Conservation (phyloP, 208 protist species). For the Leishmania major region DNA sequence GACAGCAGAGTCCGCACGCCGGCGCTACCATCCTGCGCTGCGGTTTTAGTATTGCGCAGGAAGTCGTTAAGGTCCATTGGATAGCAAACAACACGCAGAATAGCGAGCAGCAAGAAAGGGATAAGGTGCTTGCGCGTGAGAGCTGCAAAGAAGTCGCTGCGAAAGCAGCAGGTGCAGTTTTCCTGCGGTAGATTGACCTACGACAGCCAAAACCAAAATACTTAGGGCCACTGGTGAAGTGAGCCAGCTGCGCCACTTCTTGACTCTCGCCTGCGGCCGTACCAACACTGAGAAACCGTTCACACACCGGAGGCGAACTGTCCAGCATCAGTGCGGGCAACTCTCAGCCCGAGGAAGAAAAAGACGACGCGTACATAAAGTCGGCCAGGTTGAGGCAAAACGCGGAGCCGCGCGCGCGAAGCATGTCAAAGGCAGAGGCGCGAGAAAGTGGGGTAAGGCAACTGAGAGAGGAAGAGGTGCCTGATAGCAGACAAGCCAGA, state of each 20-base stretch:
- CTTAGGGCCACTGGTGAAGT: neutral
- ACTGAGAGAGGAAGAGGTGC: neutral
- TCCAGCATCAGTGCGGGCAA: neutral
- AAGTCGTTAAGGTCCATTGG: constrained; percentile 61
- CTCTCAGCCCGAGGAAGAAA: neutral
- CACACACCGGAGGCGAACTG: neutral
- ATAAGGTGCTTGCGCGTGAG: neutral
- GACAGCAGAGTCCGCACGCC: constrained; percentile 19
- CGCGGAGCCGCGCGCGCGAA: neutral
- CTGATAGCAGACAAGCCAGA: neutral
- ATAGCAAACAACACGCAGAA: neutral
- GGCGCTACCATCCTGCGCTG: constrained; percentile 28
- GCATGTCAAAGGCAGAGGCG: neutral
- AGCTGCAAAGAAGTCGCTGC: neutral
- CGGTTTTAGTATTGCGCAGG: constrained; percentile 53
- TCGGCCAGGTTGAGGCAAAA: neutral
- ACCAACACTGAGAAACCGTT: neutral
- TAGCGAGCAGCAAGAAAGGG: neutral
- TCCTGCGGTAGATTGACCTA: neutral
- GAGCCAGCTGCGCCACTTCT: neutral
- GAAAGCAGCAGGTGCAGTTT: neutral
- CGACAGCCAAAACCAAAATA: neutral
- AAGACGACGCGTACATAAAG: neutral
- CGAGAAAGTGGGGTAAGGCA: neutral
- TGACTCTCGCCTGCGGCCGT: neutral